Conservation (phyloP, 805 yeast genomes). For the Kazachstania africana region DNA sequence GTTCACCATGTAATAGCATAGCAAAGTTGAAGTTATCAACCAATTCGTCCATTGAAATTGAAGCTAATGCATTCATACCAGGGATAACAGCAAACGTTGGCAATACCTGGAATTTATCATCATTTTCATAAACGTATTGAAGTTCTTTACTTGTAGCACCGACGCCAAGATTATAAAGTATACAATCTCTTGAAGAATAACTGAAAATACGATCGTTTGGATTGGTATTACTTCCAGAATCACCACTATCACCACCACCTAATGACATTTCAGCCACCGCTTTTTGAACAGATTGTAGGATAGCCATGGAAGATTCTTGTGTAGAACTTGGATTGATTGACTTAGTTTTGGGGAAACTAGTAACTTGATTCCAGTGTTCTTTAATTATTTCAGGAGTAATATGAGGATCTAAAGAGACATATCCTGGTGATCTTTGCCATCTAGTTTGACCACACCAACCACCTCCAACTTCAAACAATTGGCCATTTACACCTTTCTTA, state of each 20-base stretch:
- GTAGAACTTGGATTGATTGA: constrained; percentile 42
- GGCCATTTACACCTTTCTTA: constrained; percentile 49
- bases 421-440: constrained; percentile 90
- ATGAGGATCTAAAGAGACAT: constrained; percentile 36
- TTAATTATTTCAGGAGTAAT: constrained; percentile 58
- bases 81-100: constrained; percentile 91
- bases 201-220: too few species aligned
- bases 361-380: constrained; percentile 54
- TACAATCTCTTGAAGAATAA: constrained; percentile 58
- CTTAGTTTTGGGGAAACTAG: constrained; percentile 47
- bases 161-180: constrained; percentile 78
- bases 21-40: constrained; percentile 82
- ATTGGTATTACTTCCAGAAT: too few species aligned
- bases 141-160: constrained; percentile 76
- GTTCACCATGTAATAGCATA: constrained; percentile 90
- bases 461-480: constrained; percentile 84
- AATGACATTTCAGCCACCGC: constrained; percentile 29
- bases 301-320: constrained; percentile 70
- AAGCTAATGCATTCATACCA: constrained; percentile 53
- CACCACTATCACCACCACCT: constrained; percentile 7
- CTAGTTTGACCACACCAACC: constrained; percentile 94
- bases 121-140: constrained; percentile 68
- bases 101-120: constrained; percentile 65
- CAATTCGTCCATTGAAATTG: constrained; percentile 44
- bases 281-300: constrained; percentile 48